Evolutionary conservation across 2,329 filamentous ascomycete species (phyloP).

Genomic region (Sarocladium oryzae): DNA sequence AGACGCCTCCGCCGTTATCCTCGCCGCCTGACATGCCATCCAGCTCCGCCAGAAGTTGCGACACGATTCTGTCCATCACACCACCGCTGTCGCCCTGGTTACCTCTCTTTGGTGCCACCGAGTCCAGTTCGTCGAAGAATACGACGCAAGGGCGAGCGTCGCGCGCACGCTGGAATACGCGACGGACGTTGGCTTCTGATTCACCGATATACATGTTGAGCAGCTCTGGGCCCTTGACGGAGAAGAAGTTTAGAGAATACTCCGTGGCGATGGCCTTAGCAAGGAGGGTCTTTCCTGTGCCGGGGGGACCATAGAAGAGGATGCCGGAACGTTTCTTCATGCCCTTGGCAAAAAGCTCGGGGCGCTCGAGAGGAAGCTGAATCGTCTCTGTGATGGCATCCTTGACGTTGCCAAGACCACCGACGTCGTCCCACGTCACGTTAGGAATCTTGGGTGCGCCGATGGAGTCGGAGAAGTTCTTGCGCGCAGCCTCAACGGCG

Average conservation of each 20-base stretch:
- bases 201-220: constrained; percentile 97
- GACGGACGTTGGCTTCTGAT: constrained; percentile 83
- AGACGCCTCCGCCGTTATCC: constrained; percentile 70
- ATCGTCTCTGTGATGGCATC: constrained; percentile 97
- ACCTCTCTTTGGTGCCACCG: constrained; percentile 89
- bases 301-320: constrained; percentile 84
- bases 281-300: constrained; percentile 86
- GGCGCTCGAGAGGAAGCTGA: constrained; percentile 81
- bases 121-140: constrained; percentile 91
- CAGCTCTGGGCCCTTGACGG: constrained; percentile 83
- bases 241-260: constrained; percentile 92
- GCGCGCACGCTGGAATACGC: constrained; percentile 80
- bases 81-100: constrained; percentile 96
- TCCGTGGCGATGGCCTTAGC: constrained; percentile 92
- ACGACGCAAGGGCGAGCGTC: constrained; percentile 85
- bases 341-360: constrained; percentile 90
- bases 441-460: constrained; percentile 97
- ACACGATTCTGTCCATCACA: constrained; percentile 97
- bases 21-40: constrained; percentile 97
- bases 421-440: constrained; percentile 93
- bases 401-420: constrained; percentile 88
- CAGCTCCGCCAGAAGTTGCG: constrained; percentile 86
- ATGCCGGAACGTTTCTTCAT: constrained; percentile 98
- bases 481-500: constrained; percentile 91
- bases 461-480: constrained; percentile 97